These are phyloP conservation scores for Mesotaenium endlicherianum DNA, from an alignment of 139 green algal genomes.

Conservation along the genomic window DNA sequence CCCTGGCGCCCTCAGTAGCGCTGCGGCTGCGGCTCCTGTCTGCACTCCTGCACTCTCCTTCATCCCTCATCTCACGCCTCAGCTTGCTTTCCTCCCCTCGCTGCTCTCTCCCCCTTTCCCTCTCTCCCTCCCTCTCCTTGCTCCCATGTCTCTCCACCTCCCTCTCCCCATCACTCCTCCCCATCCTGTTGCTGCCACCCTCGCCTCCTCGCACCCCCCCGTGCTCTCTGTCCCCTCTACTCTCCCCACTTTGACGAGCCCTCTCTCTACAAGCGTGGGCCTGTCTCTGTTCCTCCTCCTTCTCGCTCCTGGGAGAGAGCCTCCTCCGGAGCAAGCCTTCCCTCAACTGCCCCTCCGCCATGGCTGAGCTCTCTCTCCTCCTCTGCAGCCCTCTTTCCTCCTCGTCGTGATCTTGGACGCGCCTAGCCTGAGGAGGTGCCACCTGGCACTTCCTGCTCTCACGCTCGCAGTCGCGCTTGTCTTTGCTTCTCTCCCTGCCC, in stretches of 20 bases:
- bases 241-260: not conserved
- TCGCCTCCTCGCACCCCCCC: not conserved
- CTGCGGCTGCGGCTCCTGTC: not conserved
- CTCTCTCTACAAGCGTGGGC: not conserved
- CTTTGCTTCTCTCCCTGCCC: too few relatives aligned
- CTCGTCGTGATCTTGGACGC: not conserved
- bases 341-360: not conserved
- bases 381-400: not conserved
- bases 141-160: not conserved
- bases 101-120: not conserved
- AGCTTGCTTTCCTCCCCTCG: not conserved
- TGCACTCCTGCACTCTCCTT: not conserved
- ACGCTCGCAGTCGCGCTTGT: too few relatives aligned
- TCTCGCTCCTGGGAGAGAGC: too few relatives aligned
- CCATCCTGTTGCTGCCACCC: not conserved
- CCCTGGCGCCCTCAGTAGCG: not conserved
- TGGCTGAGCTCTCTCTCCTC: conserved; percentile 17
- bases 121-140: not conserved
- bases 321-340: too few relatives aligned
- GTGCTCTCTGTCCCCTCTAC: conserved; percentile 5
- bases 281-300: not conserved
- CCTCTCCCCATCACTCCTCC: not conserved
- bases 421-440: too few relatives aligned
- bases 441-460: too few relatives aligned
- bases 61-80: not conserved